Conservation (phyloP, 306 rosid species). For the Datisca glomerata region DNA sequence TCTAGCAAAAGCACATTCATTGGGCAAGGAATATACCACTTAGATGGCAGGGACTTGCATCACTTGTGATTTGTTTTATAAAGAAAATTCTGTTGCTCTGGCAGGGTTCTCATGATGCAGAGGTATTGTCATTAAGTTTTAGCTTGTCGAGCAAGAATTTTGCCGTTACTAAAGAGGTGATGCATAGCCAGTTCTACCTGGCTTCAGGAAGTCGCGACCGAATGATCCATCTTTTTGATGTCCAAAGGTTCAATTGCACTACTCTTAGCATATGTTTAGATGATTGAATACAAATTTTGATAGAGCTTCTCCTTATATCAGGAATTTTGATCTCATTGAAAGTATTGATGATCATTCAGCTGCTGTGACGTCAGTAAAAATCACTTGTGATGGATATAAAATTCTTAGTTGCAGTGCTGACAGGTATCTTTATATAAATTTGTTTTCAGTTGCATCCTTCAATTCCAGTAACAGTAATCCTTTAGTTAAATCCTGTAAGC, state of each 20-base stretch:
- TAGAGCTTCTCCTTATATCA: conserved; percentile 26
- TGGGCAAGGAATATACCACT: neutral
- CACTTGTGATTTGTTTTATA: conserved; percentile 1
- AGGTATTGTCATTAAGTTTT: conserved; percentile 64
- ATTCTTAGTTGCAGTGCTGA: conserved; percentile 69
- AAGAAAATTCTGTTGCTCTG: conserved; percentile 9
- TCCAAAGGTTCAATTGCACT: conserved; percentile 33
- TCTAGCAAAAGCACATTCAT: neutral
- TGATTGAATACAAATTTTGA: conserved; percentile 12
- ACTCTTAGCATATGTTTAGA: conserved; percentile 11
- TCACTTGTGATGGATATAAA: conserved; percentile 31
- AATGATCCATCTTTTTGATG: conserved; percentile 60
- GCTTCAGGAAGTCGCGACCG: conserved; percentile 66
- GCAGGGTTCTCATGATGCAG: conserved; percentile 76
- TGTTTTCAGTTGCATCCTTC: conserved; percentile 11
- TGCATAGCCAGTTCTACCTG: conserved; percentile 29
- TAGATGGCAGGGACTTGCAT: conserved; percentile 8
- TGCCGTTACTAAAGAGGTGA: conserved; percentile 13
- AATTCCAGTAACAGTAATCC: conserved; percentile 2
- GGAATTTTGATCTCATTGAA: conserved; percentile 55
- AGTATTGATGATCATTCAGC: conserved; percentile 57
- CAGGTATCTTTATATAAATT: conserved; percentile 28
- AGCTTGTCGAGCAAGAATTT: conserved; percentile 24
- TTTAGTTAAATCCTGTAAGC: no score
- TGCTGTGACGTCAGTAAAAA: conserved; percentile 56